Conservation (phyloP, 768 basidiomycete genomes). For the Holtermanniella nyarrowii region DNA sequence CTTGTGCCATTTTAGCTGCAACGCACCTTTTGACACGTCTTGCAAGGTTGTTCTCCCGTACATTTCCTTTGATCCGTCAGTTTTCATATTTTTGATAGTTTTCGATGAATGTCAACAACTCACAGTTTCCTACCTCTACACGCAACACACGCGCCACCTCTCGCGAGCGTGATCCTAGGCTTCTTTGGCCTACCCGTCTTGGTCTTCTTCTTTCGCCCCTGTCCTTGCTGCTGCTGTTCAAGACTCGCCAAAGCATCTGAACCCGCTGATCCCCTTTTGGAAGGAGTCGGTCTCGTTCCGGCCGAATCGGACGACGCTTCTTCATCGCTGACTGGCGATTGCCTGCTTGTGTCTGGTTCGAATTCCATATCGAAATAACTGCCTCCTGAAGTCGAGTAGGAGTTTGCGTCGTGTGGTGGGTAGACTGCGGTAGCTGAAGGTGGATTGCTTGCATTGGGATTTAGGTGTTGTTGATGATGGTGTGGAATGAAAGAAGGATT, state of each 20-base stretch:
- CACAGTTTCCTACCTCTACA: slow-evolving; percentile 30
- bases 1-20: too few species aligned
- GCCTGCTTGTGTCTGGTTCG: neutral
- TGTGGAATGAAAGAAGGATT: too few species aligned
- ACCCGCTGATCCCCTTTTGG: neutral
- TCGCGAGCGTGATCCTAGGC: slow-evolving; percentile 20
- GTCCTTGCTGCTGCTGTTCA: too few species aligned
- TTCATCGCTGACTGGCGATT: neutral
- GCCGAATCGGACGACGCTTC: neutral
- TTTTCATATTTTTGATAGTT: neutral
- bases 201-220: neutral
- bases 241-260: too few species aligned
- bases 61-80: slow-evolving; percentile 21
- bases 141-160: slow-evolving; percentile 27
- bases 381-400: too few species aligned
- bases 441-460: too few species aligned
- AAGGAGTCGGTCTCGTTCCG: neutral
- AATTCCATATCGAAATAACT: neutral
- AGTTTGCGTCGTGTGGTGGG: too few species aligned
- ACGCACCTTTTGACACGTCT: slow-evolving; percentile 15
- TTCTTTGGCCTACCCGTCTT: slow-evolving; percentile 10
- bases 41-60: slow-evolving; percentile 25
- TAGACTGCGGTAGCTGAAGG: too few species aligned
- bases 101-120: slow-evolving; percentile 9
- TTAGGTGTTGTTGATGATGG: too few species aligned